Conservation (phyloP, 176 grass and related monocot species). For the Triticum urartu region DNA sequence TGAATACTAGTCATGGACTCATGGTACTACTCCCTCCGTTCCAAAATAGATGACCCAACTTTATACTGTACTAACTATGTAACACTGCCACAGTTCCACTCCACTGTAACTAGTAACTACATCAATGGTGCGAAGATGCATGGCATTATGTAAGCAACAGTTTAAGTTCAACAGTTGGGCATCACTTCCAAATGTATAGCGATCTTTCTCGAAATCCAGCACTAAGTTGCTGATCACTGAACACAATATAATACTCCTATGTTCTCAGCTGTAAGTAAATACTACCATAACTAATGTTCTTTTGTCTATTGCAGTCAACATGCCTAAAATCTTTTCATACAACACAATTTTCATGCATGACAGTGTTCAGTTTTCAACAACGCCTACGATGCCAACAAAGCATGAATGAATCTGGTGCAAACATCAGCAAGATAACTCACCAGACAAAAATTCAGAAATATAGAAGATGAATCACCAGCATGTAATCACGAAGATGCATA, state of each 20-base stretch:
- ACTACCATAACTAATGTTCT: background rate
- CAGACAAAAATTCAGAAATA: no score
- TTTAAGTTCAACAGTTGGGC: background rate
- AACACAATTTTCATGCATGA: background rate
- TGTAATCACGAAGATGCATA: background rate
- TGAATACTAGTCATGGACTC: background rate
- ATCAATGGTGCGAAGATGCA: background rate
- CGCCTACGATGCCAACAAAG: background rate
- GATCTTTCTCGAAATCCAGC: background rate
- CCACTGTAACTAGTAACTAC: background rate
- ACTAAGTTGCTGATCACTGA: background rate
- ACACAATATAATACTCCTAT: background rate
- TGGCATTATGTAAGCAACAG: background rate
- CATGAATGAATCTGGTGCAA: background rate
- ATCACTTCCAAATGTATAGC: background rate
- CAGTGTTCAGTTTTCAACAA: background rate
- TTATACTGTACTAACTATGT: background rate
- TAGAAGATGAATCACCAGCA: background rate
- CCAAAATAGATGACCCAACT: no score
- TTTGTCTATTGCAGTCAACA: background rate
- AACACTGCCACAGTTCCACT: background rate
- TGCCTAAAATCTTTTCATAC: background rate
- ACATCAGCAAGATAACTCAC: background rate
- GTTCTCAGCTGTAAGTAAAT: background rate
- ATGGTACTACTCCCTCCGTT: background rate